phyloP scores from a whole-genome alignment of 208 protist species.

The Trypanosoma scelopori region DNA sequence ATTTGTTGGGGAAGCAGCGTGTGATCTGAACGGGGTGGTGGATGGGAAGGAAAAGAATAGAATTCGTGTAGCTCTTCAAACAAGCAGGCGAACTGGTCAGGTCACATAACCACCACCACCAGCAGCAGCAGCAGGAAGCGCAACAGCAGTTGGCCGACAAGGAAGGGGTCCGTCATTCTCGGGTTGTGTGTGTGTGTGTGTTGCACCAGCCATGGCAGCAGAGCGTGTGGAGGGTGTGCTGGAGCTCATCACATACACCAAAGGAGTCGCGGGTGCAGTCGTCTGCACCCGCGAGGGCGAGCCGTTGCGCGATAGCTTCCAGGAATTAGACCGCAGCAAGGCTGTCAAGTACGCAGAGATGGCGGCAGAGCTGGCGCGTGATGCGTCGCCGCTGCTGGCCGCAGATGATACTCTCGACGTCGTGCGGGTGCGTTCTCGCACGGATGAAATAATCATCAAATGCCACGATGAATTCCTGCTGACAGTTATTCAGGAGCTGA shows the following conservation, averaged over 20 bases:
- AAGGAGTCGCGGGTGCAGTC: constrained; percentile 77
- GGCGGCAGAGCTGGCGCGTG: constrained; percentile 53
- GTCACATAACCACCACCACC: too few relatives aligned
- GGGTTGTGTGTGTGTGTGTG: too few relatives aligned
- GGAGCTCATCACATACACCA: constrained; percentile 87
- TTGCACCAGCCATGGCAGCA: constrained; percentile 30
- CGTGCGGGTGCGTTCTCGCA: constrained; percentile 67
- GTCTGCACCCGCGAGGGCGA: constrained; percentile 71
- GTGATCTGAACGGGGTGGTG: too few relatives aligned
- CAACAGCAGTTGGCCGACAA: neutral
- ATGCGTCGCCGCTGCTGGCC: constrained; percentile 29
- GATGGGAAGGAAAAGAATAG: too few relatives aligned
- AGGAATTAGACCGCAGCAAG: constrained; percentile 68
- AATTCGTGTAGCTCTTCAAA: too few relatives aligned
- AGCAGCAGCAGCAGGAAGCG: too few relatives aligned
- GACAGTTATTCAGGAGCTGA: constrained; percentile 79
- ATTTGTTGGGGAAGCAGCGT: too few relatives aligned
- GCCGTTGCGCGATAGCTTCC: constrained; percentile 83
- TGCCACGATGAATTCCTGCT: constrained; percentile 72
- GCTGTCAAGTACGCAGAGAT: constrained; percentile 54
- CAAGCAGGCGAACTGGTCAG: too few relatives aligned
- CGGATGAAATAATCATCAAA: constrained; percentile 79
- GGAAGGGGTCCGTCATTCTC: too few relatives aligned
- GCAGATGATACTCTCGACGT: constrained; percentile 57
- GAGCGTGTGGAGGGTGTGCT: constrained; percentile 71